Conservation (phyloP, 148 eudicot genomes). For the Rhododendron kiyosumense region DNA sequence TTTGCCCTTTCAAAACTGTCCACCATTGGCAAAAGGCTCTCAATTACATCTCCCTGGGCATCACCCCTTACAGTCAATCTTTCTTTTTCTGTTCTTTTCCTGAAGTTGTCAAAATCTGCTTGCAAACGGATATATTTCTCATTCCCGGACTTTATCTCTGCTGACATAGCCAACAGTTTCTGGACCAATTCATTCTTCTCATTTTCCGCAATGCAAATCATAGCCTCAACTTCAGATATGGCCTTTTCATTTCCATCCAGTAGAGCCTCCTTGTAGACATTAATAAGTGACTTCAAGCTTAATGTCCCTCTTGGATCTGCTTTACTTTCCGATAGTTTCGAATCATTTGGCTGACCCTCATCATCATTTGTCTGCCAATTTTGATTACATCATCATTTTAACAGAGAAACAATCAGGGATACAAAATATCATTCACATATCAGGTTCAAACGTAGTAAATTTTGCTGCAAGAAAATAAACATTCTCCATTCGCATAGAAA, state of each 20-base stretch:
- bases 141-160: conserved; percentile 65
- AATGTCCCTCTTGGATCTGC: conserved; percentile 22
- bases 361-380: conserved; percentile 24
- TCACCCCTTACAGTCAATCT: conserved; percentile 51
- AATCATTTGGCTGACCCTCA: conserved; percentile 24
- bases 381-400: conserved; percentile 2
- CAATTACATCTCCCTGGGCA: conserved; percentile 85
- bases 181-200: conserved; percentile 54
- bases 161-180: conserved; percentile 41
- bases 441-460: neutral
- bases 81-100: conserved; percentile 91
- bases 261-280: conserved; percentile 66
- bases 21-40: conserved; percentile 88
- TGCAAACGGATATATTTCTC: conserved; percentile 74
- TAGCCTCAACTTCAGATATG: conserved; percentile 53
- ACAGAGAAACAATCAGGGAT: neutral
- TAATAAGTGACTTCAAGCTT: conserved; percentile 45
- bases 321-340: conserved; percentile 22
- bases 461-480: neutral
- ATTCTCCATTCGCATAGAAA: neutral
- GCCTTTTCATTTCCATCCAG: conserved; percentile 49
- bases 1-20: conserved; percentile 92
- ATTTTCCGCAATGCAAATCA: conserved; percentile 43
- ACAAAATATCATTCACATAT: neutral
- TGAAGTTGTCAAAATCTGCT: conserved; percentile 91